Conservation (phyloP, 2,329 filamentous ascomycete species). For the Fonsecaea erecta region DNA sequence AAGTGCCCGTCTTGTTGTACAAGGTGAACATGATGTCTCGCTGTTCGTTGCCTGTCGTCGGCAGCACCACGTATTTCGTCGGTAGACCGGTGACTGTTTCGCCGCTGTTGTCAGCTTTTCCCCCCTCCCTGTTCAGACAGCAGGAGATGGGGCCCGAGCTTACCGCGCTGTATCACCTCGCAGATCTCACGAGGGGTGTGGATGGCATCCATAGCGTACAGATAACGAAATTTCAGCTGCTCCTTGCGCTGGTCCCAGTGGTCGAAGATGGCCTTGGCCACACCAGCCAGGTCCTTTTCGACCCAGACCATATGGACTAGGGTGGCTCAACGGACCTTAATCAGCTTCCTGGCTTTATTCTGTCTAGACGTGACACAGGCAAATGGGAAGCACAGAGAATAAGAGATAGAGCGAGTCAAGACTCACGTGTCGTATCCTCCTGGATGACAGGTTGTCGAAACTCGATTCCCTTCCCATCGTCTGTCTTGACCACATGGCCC, state of each 20-base stretch:
- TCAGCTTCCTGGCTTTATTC: too few relatives aligned
- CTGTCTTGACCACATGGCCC: conserved; percentile 20
- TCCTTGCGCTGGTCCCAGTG: conserved; percentile 35
- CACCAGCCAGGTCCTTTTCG: conserved; percentile 30
- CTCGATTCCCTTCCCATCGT: conserved; percentile 25
- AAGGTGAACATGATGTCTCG: conserved; percentile 38
- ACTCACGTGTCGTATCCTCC: conserved; percentile 26
- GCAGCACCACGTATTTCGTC: conserved; percentile 30
- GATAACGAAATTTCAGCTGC: conserved; percentile 22
- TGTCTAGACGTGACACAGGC: background rate
- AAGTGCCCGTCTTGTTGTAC: conserved; percentile 37
- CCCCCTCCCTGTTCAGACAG: background rate
- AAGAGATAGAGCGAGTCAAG: background rate
- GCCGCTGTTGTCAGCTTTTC: background rate
- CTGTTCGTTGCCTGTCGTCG: conserved; percentile 35
- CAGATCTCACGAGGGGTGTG: conserved; percentile 24
- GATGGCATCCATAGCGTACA: conserved; percentile 26
- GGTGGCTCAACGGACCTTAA: background rate
- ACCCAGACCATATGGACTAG: conserved; percentile 34
- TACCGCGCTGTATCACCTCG: conserved; percentile 22
- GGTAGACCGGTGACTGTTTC: conserved; percentile 33
- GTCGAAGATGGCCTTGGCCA: conserved; percentile 35
- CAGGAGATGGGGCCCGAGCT: background rate
- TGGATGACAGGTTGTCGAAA: conserved; percentile 29
- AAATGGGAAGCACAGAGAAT: background rate